Evolutionary conservation across 768 basidiomycete species (phyloP), one percentile per base, ranked within the genome.

Genomic region (Russula lepida): DNA sequence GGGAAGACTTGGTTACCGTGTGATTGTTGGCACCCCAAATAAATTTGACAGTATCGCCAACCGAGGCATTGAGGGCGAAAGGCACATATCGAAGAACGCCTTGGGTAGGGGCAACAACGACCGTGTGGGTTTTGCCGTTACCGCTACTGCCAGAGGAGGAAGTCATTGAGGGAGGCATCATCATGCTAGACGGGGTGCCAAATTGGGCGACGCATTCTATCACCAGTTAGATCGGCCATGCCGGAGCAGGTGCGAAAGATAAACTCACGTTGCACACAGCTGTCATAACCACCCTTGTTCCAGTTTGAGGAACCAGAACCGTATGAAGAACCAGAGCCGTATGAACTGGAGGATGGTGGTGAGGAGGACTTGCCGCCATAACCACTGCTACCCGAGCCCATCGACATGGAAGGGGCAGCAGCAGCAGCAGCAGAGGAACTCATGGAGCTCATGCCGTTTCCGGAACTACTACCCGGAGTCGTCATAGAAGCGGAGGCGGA

Each of bases 1-100:
- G 69, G 0, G 87, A 88, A 19, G 82, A 82, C 77, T 90, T 87
- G 66, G 90, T 92, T 68, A 91, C 90, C 33, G 88, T 91, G 77
- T 90, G 89, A 69, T 81, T 81, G 76, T 86, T 81, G 55, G 86
- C 88, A 58, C 80, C 79, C 89, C 89, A 92, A 73, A 84, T 76
- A 77, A 84, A 91, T 70, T 78, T 75, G 74, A 92, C 71, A 67
- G 85, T 88, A 72, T 90, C 88, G 57, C 89, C 89, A 61, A 85
- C 81, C 33, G 85, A 83, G 5, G 86, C 88, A 68, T 89, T 88
- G 64, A 85, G 72, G 27, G 83, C 83, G 73, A 88, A 88, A 35
- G 89, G 89, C 54, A 89, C 76, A 68, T 83, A 88, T 62, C 86
- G 84, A 56, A 89, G 77, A 60, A 89, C 82, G 71, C 88, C 88